A percentile compares a stretch with the other conserved stretches of the same genome.
Evolutionary conservation across 148 eudicot genomes (phyloP).

Genomic region (Heliamphora exappendiculata): DNA sequence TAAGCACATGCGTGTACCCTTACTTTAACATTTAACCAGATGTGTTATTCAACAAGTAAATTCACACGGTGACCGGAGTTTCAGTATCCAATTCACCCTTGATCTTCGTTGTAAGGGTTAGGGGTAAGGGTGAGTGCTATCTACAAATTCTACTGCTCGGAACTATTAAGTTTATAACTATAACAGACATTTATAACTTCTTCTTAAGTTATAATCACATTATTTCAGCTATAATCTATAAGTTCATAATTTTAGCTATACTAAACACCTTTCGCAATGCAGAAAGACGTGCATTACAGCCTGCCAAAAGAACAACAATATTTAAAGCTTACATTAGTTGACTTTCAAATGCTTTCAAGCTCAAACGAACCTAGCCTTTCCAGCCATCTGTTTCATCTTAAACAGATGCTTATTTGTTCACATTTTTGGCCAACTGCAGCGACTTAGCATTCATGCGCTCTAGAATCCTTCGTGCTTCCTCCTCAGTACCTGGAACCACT

Average conservation of each 20-base stretch:
- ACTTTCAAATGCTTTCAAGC: not conserved
- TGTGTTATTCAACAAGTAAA: no score
- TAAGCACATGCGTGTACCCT: no score
- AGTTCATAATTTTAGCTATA: no score
- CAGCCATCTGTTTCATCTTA: not conserved
- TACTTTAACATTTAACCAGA: no score
- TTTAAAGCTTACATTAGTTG: not conserved
- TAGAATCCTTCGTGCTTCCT: conserved; percentile 64
- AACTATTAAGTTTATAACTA: no score
- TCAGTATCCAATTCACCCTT: not conserved
- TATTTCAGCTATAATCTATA: no score
- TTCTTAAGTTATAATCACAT: no score
- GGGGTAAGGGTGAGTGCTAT: not conserved
- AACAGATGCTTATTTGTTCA: conserved; percentile 11
- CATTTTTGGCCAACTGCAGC: conserved; percentile 24
- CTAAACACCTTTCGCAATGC: not conserved
- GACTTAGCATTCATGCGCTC: conserved; percentile 73
- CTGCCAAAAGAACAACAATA: not conserved
- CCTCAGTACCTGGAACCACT: conserved; percentile 85
- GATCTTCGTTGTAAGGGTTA: not conserved
- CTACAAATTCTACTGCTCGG: no score
- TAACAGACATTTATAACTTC: not conserved
- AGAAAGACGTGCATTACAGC: no score
- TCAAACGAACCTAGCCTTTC: not conserved
- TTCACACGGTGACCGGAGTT: not conserved